Conservation (phyloP, 2,329 filamentous ascomycete species). For the Rasamsonia emersonii region DNA sequence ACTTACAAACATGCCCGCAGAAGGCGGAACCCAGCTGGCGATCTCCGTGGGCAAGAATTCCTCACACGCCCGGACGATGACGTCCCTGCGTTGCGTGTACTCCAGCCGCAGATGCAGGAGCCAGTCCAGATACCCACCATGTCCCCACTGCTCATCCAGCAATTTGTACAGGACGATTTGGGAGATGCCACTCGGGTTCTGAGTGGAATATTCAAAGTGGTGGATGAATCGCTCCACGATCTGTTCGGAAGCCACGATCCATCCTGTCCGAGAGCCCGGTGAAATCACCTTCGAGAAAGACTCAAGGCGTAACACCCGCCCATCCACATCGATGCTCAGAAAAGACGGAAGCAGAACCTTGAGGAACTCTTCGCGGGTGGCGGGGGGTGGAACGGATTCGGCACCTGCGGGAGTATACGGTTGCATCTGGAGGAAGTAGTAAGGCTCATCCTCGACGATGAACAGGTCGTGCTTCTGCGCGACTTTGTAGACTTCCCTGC, state of each 20-base stretch:
- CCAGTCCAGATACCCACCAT: slow-evolving; percentile 83
- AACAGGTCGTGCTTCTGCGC: slow-evolving; percentile 76
- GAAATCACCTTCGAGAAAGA: slow-evolving; percentile 89
- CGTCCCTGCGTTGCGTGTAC: slow-evolving; percentile 72
- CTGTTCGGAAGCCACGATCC: slow-evolving; percentile 82
- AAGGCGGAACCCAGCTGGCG: slow-evolving; percentile 67
- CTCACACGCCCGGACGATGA: slow-evolving; percentile 70
- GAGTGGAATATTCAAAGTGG: slow-evolving; percentile 74
- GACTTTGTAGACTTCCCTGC: slow-evolving; percentile 65
- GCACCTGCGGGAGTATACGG: slow-evolving; percentile 54
- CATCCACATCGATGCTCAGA: slow-evolving; percentile 74
- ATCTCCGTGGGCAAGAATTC: slow-evolving; percentile 62
- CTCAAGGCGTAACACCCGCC: slow-evolving; percentile 81
- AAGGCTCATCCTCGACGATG: slow-evolving; percentile 89
- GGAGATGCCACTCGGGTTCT: slow-evolving; percentile 76
- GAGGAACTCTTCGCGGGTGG: slow-evolving; percentile 64
- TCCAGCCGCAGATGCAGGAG: slow-evolving; percentile 69
- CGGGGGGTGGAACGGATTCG: slow-evolving; percentile 47
- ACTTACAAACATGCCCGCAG: slow-evolving; percentile 90
- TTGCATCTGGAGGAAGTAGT: slow-evolving; percentile 84
- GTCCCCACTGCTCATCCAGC: slow-evolving; percentile 89
- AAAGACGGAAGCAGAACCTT: slow-evolving; percentile 63
- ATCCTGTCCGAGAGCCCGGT: slow-evolving; percentile 73
- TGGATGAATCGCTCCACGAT: slow-evolving; percentile 73
- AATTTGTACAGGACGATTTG: slow-evolving; percentile 82